Conservation (phyloP, 305 asterid genomes). For the Fraxinus albicans region DNA sequence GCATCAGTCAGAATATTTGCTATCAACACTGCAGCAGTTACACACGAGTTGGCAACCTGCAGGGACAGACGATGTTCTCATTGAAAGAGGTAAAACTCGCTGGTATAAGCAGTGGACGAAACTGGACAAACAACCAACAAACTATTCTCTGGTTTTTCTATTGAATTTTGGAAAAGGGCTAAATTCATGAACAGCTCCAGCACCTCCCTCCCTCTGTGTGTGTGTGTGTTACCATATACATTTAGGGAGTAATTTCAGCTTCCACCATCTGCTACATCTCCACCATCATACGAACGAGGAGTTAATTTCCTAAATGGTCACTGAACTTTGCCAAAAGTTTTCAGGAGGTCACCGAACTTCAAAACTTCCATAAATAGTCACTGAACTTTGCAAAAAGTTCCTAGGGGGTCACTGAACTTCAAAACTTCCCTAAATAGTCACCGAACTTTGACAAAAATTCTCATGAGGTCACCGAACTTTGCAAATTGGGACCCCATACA, state of each 20-base stretch:
- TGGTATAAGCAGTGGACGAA: not conserved
- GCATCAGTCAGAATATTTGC: slow-evolving; percentile 73
- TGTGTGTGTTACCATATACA: not conserved
- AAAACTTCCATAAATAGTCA: no score
- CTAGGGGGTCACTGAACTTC: no score
- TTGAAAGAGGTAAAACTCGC: not conserved
- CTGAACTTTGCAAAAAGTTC: no score
- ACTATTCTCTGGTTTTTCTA: not conserved
- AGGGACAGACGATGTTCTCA: slow-evolving; percentile 3
- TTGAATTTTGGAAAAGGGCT: not conserved
- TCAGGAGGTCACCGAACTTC: no score
- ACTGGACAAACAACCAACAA: not conserved
- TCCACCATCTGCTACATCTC: not conserved
- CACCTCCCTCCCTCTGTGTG: not conserved
- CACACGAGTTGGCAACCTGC: slow-evolving; percentile 74
- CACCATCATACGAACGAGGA: not conserved
- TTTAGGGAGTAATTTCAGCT: not conserved
- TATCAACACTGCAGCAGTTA: slow-evolving; percentile 66
- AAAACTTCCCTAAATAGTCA: no score
- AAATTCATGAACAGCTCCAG: not conserved
- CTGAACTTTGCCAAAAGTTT: no score
- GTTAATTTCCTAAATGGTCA: no score
- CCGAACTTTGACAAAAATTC: no score
- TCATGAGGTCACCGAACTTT: no score
- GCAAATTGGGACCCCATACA: no score